Conservation (phyloP, 2,329 filamentous ascomycete species). For the Penicillium sp. region DNA sequence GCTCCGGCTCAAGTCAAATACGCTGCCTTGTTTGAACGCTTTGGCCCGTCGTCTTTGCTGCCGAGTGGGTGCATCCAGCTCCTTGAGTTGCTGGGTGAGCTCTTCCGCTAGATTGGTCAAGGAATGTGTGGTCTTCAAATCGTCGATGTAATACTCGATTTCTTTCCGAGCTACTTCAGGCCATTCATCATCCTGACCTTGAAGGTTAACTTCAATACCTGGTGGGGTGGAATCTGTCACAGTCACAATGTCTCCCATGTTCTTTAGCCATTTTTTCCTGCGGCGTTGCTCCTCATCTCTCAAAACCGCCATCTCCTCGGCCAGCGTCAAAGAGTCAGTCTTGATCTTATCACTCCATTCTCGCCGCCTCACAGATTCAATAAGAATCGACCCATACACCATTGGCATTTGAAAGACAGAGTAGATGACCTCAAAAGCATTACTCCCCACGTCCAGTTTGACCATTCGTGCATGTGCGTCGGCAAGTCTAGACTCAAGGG, state of each 20-base stretch:
- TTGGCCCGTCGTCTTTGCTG: constrained; percentile 84
- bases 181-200: constrained; percentile 77
- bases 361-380: constrained; percentile 78
- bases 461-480: constrained; percentile 70
- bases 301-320: constrained; percentile 88
- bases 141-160: constrained; percentile 68
- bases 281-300: constrained; percentile 90
- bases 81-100: constrained; percentile 71
- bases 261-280: constrained; percentile 85
- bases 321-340: constrained; percentile 78
- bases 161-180: constrained; percentile 73
- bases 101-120: constrained; percentile 68
- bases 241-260: constrained; percentile 69
- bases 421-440: constrained; percentile 76
- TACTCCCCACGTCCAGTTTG: constrained; percentile 70
- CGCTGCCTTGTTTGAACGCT: constrained; percentile 93
- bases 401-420: constrained; percentile 80
- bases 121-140: constrained; percentile 62
- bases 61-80: constrained; percentile 76
- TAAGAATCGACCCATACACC: constrained; percentile 83
- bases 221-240: constrained; percentile 67
- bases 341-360: constrained; percentile 94
- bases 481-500: constrained; percentile 72
- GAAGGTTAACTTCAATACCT: constrained; percentile 79
- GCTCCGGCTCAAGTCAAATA: constrained; percentile 88